A percentile compares a stretch with the other conserved stretches of the same genome.
Conservation (phyloP, 495 filamentous ascomycete genomes). For the Bacidia rubella region DNA sequence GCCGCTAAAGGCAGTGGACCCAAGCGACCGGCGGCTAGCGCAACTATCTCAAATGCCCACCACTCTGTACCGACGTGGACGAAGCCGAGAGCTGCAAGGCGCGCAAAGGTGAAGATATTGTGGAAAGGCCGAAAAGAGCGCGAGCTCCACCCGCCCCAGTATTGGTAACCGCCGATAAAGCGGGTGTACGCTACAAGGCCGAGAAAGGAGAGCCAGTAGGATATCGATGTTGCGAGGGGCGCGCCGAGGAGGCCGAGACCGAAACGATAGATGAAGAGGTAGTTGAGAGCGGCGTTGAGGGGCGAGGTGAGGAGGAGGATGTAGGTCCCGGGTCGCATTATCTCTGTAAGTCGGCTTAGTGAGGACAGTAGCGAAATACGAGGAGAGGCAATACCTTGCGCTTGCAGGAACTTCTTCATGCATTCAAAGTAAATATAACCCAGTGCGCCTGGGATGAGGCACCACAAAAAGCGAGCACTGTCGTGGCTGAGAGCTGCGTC, state of each 20-base stretch:
- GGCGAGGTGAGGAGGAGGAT: slow-evolving; percentile 75
- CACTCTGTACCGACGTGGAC: slow-evolving; percentile 90
- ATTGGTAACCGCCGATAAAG: slow-evolving; percentile 57
- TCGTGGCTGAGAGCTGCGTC: slow-evolving; percentile 63
- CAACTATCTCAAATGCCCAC: slow-evolving; percentile 97
- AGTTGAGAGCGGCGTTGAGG: slow-evolving; percentile 64
- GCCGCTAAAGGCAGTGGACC: slow-evolving; percentile 75
- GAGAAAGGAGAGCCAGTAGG: slow-evolving; percentile 77
- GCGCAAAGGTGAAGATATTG: slow-evolving; percentile 59
- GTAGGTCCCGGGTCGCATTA: slow-evolving; percentile 81
- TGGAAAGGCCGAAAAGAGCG: slow-evolving; percentile 34
- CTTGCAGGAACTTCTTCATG: slow-evolving; percentile 87
- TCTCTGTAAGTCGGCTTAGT: slow-evolving; percentile 34
- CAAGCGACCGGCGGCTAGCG: slow-evolving; percentile 68
- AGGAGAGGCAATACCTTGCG: slow-evolving; percentile 53
- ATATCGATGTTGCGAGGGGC: slow-evolving; percentile 68
- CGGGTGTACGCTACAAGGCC: slow-evolving; percentile 63
- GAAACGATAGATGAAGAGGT: slow-evolving; percentile 63
- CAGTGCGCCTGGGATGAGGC: slow-evolving; percentile 70
- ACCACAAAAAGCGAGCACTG: slow-evolving; percentile 61
- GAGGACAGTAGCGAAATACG: not conserved
- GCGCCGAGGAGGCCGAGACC: slow-evolving; percentile 63
- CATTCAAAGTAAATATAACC: slow-evolving; percentile 88
- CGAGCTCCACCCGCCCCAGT: slow-evolving; percentile 63
- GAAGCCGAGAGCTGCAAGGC: slow-evolving; percentile 63